Conservation (phyloP, 306 rosid species). For the Prunus campanulata region DNA sequence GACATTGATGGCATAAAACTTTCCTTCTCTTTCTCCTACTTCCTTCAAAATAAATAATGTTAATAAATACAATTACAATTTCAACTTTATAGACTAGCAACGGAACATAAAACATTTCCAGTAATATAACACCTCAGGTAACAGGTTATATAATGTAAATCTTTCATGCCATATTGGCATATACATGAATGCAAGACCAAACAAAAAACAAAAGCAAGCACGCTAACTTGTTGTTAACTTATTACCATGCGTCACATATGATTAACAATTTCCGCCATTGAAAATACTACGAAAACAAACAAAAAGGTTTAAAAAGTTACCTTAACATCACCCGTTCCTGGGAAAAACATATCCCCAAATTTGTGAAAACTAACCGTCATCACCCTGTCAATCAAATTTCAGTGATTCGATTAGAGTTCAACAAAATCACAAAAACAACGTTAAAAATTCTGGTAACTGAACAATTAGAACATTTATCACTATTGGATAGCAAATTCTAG, state of each 20-base stretch:
- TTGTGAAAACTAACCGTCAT: constrained; percentile 99
- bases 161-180: background rate
- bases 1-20: constrained; percentile 95
- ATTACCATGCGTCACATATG: background rate
- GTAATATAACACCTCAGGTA: background rate
- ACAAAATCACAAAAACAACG: constrained; percentile 10
- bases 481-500: background rate
- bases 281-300: background rate
- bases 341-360: constrained; percentile 92
- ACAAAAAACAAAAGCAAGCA: background rate
- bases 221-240: background rate
- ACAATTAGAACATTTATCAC: background rate
- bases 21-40: constrained; percentile 98
- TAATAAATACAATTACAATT: constrained; percentile 38
- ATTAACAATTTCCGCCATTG: background rate
- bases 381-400: constrained; percentile 67
- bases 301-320: constrained; percentile 44
- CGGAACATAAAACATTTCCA: background rate
- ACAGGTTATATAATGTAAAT: constrained; percentile 10
- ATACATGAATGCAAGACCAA: background rate
- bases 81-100: constrained; percentile 8
- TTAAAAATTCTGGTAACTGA: background rate
- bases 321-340: constrained; percentile 98
- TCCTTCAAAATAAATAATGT: constrained; percentile 66
- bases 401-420: constrained; percentile 23